Evolutionary conservation across 305 asterid genomes (phyloP).

Genomic region (Vinca major): DNA sequence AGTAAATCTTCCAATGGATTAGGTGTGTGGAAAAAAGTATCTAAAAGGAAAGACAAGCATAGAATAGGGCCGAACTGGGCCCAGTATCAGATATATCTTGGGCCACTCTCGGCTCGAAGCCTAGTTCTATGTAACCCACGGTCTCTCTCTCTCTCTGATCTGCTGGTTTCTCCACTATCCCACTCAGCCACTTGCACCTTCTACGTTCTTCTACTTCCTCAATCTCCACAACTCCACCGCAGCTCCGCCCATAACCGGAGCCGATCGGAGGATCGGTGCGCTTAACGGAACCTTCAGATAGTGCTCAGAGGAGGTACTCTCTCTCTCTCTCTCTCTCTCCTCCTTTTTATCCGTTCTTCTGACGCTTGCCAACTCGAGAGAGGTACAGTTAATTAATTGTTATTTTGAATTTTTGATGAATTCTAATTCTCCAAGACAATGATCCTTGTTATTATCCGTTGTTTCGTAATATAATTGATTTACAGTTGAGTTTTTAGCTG

Average conservation of each 20-base stretch:
- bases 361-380: neutral
- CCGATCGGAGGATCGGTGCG: neutral
- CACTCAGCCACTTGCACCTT: neutral
- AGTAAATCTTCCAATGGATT: too few relatives aligned
- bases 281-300: neutral
- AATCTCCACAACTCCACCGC: neutral
- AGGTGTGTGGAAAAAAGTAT: too few relatives aligned
- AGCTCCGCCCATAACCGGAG: neutral
- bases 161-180: neutral
- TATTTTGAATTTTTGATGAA: neutral
- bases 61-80: too few relatives aligned
- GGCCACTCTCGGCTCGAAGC: neutral
- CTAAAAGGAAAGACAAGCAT: too few relatives aligned
- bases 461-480: neutral
- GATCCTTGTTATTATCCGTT: neutral
- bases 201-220: neutral
- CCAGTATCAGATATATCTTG: too few relatives aligned
- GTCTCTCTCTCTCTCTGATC: neutral
- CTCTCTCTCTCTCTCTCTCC: neutral
- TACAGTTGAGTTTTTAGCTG: neutral
- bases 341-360: neutral
- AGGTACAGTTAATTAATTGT: neutral
- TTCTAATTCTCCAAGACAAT: neutral
- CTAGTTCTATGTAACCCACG: too few relatives aligned
- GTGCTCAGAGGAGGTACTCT: neutral